Percentiles rank a stretch among this genome's conserved stretches.
phyloP scores from a whole-genome alignment of 345 rosid genomes.

The Melaleuca quinquenervia region DNA sequence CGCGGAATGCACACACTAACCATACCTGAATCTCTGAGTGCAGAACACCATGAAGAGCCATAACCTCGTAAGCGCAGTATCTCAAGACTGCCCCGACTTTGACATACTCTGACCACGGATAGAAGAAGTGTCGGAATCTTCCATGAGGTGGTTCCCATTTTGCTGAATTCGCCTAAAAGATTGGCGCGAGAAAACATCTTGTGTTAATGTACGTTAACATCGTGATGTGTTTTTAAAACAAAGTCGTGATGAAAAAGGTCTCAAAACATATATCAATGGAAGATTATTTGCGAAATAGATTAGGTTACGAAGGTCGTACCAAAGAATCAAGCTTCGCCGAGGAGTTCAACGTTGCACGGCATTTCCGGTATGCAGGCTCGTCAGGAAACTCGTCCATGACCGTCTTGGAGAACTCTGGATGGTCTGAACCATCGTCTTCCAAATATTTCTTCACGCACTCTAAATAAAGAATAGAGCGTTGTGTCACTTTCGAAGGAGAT shows the following conservation, averaged over 20 bases:
- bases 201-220: background rate
- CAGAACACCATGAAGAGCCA: slow-evolving; percentile 65
- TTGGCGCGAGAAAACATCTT: background rate
- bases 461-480: background rate
- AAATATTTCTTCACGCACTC: slow-evolving; percentile 61
- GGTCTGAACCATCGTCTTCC: slow-evolving; percentile 32
- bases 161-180: slow-evolving; percentile 11
- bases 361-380: slow-evolving; percentile 47
- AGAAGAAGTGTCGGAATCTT: slow-evolving; percentile 42
- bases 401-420: slow-evolving; percentile 44
- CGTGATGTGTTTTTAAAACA: background rate
- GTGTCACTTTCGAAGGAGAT: background rate
- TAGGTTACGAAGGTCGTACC: slow-evolving; percentile 15
- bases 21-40: slow-evolving; percentile 66
- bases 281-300: background rate
- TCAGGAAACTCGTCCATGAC: slow-evolving; percentile 56
- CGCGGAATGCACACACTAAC: background rate
- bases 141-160: slow-evolving; percentile 81
- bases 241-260: background rate
- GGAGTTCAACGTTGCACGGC: slow-evolving; percentile 35
- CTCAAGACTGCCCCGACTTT: slow-evolving; percentile 52
- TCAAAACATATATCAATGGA: background rate
- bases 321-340: slow-evolving; percentile 41
- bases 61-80: slow-evolving; percentile 58
- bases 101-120: slow-evolving; percentile 65